Evolutionary conservation across 805 yeast species (phyloP).

Genomic region (Zygoascus ofunaensis): DNA sequence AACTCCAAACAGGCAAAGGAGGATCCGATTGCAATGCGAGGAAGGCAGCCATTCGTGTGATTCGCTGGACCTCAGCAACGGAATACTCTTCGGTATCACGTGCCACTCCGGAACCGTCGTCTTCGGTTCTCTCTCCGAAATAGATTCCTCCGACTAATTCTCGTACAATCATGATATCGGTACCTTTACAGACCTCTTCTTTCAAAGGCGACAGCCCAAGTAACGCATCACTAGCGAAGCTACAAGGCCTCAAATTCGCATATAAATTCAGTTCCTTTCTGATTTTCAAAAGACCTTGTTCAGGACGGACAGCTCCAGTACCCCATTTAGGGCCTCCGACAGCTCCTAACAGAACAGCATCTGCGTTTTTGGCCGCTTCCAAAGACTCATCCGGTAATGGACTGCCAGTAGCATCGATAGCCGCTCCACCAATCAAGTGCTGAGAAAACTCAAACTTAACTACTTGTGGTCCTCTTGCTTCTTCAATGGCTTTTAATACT

Average conservation of each 20-base stretch:
- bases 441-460: slow-evolving; percentile 67
- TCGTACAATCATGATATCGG: slow-evolving; percentile 87
- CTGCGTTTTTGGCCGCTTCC: slow-evolving; percentile 73
- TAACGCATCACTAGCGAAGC: slow-evolving; percentile 77
- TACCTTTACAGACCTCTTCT: slow-evolving; percentile 76
- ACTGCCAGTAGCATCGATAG: slow-evolving; percentile 91
- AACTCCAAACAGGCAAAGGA: slow-evolving; percentile 90
- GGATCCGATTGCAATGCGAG: slow-evolving; percentile 89
- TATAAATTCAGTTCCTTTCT: slow-evolving; percentile 89
- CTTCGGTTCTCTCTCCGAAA: slow-evolving; percentile 93
- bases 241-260: slow-evolving; percentile 96
- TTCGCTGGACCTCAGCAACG: slow-evolving; percentile 87
- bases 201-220: slow-evolving; percentile 83
- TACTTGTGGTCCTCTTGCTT: slow-evolving; percentile 35
- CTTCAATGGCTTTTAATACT: slow-evolving; percentile 71
- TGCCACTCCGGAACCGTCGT: slow-evolving; percentile 77
- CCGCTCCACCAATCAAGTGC: slow-evolving; percentile 96
- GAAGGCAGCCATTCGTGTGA: slow-evolving; percentile 97
- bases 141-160: slow-evolving; percentile 97
- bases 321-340: slow-evolving; percentile 99
- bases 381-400: slow-evolving; percentile 84
- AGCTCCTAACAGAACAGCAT: slow-evolving; percentile 95
- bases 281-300: slow-evolving; percentile 89
- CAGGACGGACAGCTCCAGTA: slow-evolving; percentile 91
- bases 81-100: slow-evolving; percentile 90